Base-by-base conservation (phyloP, 768 basidiomycete genomes). In the Multifurca ochricompacta region DNA sequence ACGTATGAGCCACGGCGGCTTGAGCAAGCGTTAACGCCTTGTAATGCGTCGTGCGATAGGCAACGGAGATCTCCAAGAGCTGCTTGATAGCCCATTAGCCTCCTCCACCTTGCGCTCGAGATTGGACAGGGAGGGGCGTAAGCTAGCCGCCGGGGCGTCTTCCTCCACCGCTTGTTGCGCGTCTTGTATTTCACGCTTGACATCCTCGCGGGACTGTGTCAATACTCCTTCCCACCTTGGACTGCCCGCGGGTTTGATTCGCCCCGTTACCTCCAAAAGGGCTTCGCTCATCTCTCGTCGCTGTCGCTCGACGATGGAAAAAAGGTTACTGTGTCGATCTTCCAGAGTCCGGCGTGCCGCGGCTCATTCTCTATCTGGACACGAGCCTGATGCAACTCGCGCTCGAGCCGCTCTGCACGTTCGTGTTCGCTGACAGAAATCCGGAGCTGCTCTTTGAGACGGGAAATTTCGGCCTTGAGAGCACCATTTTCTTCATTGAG, bases 41-140 rank as follows among this genome's bases (percentile, higher is more conserved):
- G 63, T 80, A 76, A 65, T 89, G 86, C 4, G 87, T 77, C 56
- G 80, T 79, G 13, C 85, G 77, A 72, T 89, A 91, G n/a, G 77
- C 79, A 46, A 89, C 77, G 3, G 85, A 83, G 41, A 86, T 83
- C 57, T 87, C 84, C 19, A 91, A 74, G 53, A 94, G 78, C 65
- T 94, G 87, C 0, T 88, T 87, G 51, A 89, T 74, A 92, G 70
- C 14, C 83, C 75, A 49, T 77, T 74, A 48, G 76, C 78, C 21
- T 78, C 74, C 63, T 88, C 86, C 37, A 84, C 65, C 25, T 73
- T 76, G 53, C 80, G 79, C 62, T 87, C 85, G 58, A 77, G 79
- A 47, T 79, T 78, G 23, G 78, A 78, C 51, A 82, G 81, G 4
- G 83, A 87, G n/a, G 77, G 74, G 31, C 79, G 78, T n/a, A n/a